Base-by-base conservation (phyloP, 179 eudicot genomes). In the Dionaea muscipula region DNA sequence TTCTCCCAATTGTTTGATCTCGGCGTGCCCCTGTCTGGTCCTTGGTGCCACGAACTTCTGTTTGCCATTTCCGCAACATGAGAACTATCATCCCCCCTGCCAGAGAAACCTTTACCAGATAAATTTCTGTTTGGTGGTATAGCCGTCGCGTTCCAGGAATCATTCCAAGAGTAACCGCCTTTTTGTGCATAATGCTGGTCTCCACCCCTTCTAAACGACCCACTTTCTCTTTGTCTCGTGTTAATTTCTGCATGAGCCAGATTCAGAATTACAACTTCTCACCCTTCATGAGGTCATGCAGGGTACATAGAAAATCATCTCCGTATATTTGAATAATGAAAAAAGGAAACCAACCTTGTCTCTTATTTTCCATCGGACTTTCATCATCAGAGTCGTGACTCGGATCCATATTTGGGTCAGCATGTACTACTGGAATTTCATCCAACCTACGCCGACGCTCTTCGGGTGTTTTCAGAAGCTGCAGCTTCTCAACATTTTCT, bases 341-440 rank as follows among this genome's bases (percentile, higher is more conserved):
- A 37, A 47, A 19, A 51, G n/a, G 50, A 3, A 52, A 36, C 40
- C 16, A 44, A 82, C 85, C 85, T 80, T 57, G 76, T 79, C 67
- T 78, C 46, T 51, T 77, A 41, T 73, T 71, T n/a, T 78, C 85
- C 60, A 28, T 60, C 66, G 82, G 95, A 52, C 71, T 75, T 51
- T 76, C 80, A 51, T 83, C 76, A 7, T 82, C 99, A 59, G 99
- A 88, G 36, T 74, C 87, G 49, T 73, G 66, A 51, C 68, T 75
- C 28, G 96, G 99, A 75, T 88, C 99, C 99, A 93, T 93, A 54
- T 80, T 83, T 50, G 96, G 99, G 77, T 93, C 99, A 28, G 86
- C 83, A 62, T 83, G 96, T 56, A 93, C 81, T 63, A 74, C 78
- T 33, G 96, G 95, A 62, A 75, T 69, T 72, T 88, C 96, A 55